Base-by-base conservation (phyloP, 164 flowering plant species). In the Platanus orientalis region DNA sequence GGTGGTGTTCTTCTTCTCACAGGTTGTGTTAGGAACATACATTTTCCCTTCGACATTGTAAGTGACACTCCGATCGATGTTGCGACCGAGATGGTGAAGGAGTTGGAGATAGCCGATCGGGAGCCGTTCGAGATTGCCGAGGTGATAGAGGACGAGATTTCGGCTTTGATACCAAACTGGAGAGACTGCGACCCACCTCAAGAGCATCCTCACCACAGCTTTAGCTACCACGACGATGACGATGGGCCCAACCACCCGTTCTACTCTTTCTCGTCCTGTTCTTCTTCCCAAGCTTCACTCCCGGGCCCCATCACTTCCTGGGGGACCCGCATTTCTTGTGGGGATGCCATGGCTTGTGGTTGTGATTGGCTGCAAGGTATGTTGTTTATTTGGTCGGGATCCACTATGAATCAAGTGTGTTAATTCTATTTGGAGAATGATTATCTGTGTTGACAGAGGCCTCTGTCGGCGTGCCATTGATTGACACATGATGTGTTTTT, bases 1-100 rank as follows among this genome's bases (percentile, higher is more conserved):
- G 12, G 42, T 36, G 4, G 39, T 32, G 2, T 0, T 16, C 4
- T 45, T 45, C 20, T 19, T 34, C 19, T 16, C 7, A 30, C 78
- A 86, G 93, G 91, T 63, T 50, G 44, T 49, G 75, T 76, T 3
- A 75, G 82, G 54, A 79, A 88, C 62, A 76, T 88, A 19, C 78
- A 76, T 65, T 88, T 90, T 58, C 92, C 94, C 0, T 93, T 85
- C 48, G 90, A 87, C 71, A 73, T 81, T 24, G 24, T 62, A 12
- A 81, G 61, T 19, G 97, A 87, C 69, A 90, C 98, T 49, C 60
- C 96, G 0, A 67, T 77, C 19, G 90, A 87, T 45, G 97, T 91
- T 17, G 96, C 93, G 0, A 52, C 70, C 24, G 97, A 91, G 77
- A 91, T 91, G 97, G 96, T 91, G 17, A 84, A 79, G 67, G 97